Evolutionary conservation across 2,329 filamentous ascomycete genomes (phyloP), one percentile per base, ranked within the genome.

Genomic region (Dothistroma septosporum): DNA sequence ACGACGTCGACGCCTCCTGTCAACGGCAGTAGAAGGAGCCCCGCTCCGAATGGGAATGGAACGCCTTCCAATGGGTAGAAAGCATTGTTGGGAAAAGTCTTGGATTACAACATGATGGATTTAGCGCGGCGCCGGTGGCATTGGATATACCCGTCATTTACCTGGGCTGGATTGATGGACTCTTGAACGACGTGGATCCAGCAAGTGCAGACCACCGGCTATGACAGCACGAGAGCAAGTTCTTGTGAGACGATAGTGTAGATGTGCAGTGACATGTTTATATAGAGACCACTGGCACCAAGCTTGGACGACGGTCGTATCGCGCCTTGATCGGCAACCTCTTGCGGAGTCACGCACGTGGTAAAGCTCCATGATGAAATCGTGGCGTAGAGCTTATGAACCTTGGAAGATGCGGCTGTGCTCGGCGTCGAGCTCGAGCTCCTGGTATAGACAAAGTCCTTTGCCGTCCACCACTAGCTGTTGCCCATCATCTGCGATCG

Each of bases 1-100:
- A 57, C 24, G 10, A 56, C 44, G 9, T 53, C 52, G 16, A 62
- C 62, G 4, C 60, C 58, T 24, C 53, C 61, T 19, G 33, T 41
- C 19, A 41, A 35, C 24, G 52, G 41, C 16, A 59, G 41, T 41
- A 54, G 57, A n/a, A n/a, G 19, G 7, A 31, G 52, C 21, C 49
- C 37, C 16, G 22, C 16, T 5, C 12, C 31, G 31, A 22, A 35
- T 16, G 16, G 35, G 11, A 46, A 48, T 9, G 41, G 41, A 9
- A 57, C 55, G 24, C 44, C 55, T 16, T 31, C 55, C 19, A 48
- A 49, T 21, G 55, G 44, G 44, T 57, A 57, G 35, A 56, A 47
- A 44, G 32, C 47, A 35, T 53, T 53, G 7, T 14, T 31, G 24
- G 28, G 50, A 35, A 21, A 33, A 33, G 50, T 54, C 32, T 54